Percentiles rank a stretch among this genome's conserved stretches.
These are phyloP conservation scores for Pythium guiyangense DNA, from an alignment of 352 stramenopile species.

Conservation along the genomic window DNA sequence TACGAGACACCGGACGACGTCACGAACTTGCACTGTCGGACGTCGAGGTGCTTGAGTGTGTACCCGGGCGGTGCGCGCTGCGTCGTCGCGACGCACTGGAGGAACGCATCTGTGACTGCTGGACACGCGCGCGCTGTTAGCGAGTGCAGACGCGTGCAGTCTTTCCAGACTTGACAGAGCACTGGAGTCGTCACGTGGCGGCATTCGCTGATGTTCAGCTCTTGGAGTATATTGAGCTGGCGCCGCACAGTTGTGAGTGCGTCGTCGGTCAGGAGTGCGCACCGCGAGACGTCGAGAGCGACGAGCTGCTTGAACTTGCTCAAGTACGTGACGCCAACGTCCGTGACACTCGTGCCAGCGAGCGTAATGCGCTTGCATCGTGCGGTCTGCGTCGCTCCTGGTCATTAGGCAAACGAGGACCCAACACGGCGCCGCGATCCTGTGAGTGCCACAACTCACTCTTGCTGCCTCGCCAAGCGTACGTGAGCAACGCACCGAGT, in stretches of 20 bases:
- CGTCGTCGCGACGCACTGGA: constrained; percentile 51
- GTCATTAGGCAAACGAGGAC: too few relatives aligned
- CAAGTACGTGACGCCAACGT: constrained; percentile 17
- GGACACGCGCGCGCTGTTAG: constrained; percentile 36
- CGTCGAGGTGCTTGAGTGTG: constrained; percentile 32
- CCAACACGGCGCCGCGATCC: too few relatives aligned
- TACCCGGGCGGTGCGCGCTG: constrained; percentile 22
- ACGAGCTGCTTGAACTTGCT: constrained; percentile 25
- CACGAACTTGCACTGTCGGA: constrained; percentile 59
- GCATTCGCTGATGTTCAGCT: constrained; percentile 53
- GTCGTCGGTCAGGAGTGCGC: constrained; percentile 47
- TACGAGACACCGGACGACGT: constrained; percentile 56
- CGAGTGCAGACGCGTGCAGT: constrained; percentile 47
- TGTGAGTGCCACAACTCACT: too few relatives aligned
- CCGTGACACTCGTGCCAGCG: constrained; percentile 24
- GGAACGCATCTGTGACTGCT: constrained; percentile 45
- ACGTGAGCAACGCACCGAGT: constrained; percentile 2
- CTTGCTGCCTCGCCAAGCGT: too few relatives aligned
- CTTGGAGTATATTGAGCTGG: constrained; percentile 36
- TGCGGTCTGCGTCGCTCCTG: neutral
- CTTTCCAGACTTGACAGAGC: constrained; percentile 48
- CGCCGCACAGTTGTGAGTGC: constrained; percentile 39
- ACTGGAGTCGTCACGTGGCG: constrained; percentile 49
- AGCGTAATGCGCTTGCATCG: constrained; percentile 19
- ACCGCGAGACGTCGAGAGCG: constrained; percentile 32